A percentile compares a stretch with the other conserved stretches of the same genome.
These are phyloP conservation scores for Rhodotorula sp. DNA, from an alignment of 1,284 basidiomycete species.

Conservation along the genomic window DNA sequence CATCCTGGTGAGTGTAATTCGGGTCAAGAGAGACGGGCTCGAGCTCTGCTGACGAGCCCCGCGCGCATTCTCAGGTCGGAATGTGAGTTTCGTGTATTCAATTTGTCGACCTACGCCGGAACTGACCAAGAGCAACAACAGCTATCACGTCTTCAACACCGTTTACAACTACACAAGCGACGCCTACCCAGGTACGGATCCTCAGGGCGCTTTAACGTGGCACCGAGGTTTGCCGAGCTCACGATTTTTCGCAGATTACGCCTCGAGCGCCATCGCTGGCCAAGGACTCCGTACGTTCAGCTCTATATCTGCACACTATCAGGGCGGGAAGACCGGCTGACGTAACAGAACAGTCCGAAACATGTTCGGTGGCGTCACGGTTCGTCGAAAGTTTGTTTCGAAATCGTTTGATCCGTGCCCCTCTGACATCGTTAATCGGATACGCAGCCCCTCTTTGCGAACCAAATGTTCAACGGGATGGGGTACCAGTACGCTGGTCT, in stretches of 20 bases:
- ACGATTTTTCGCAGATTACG: constrained; percentile 7
- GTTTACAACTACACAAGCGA: constrained; percentile 34
- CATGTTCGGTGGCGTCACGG: constrained; percentile 13
- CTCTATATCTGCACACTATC: too few relatives aligned
- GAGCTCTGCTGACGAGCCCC: too few relatives aligned
- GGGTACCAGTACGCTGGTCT: constrained; percentile 42
- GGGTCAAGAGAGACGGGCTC: too few relatives aligned
- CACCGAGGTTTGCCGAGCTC: too few relatives aligned
- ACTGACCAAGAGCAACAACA: constrained; percentile 10
- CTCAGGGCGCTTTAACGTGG: too few relatives aligned
- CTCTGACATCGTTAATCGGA: background rate
- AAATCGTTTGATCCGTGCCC: background rate
- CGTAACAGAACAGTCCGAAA: constrained; percentile 6
- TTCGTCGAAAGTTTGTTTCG: background rate
- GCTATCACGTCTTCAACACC: constrained; percentile 41
- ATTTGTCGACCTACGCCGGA: background rate
- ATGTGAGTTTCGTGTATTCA: background rate
- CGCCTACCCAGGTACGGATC: constrained; percentile 25
- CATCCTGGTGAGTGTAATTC: constrained; percentile 29
- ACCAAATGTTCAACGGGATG: constrained; percentile 27
- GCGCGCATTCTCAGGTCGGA: background rate
- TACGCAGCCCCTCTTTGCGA: constrained; percentile 27
- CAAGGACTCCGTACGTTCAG: constrained; percentile 22
- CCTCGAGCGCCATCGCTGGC: constrained; percentile 36
- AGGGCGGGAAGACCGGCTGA: background rate